phyloP scores from a whole-genome alignment of 257 asterid species.

The Solanum sitiens region DNA sequence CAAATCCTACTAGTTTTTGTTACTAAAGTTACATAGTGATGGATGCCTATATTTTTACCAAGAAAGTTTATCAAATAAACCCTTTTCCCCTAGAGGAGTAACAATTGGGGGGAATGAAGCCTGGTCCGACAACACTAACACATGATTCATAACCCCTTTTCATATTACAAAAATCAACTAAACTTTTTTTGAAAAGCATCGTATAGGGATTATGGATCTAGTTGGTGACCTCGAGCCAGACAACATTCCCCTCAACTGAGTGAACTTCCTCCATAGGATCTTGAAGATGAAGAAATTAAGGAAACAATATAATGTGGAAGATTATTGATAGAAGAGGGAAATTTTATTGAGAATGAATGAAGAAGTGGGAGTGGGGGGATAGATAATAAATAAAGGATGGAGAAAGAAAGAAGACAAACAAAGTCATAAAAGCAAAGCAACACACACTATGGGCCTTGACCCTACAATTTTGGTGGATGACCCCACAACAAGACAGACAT shows the following conservation, averaged over 20 bases:
- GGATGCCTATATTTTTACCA: neutral
- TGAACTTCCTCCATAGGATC: neutral
- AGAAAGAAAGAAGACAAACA: slow-evolving; percentile 35
- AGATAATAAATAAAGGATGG: slow-evolving; percentile 38
- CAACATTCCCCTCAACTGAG: slow-evolving; percentile 91
- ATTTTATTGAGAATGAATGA: neutral
- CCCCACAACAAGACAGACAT: neutral
- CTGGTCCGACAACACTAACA: slow-evolving; percentile 89
- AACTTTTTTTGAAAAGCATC: neutral
- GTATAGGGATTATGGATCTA: slow-evolving; percentile 19
- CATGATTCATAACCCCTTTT: slow-evolving; percentile 12
- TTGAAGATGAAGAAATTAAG: neutral
- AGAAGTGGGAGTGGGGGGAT: neutral
- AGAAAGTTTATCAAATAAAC: neutral
- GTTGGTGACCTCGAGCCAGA: slow-evolving; percentile 84
- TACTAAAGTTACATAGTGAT: neutral
- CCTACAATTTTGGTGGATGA: slow-evolving; percentile 17
- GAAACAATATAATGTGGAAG: neutral
- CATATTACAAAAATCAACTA: neutral
- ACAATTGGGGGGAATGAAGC: slow-evolving; percentile 98
- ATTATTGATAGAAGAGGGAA: neutral
- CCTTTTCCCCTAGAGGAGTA: slow-evolving; percentile 15
- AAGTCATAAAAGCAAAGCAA: slow-evolving; percentile 56
- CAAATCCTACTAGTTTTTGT: neutral
- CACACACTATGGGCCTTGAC: slow-evolving; percentile 27